phyloP scores from a whole-genome alignment of 2,329 filamentous ascomycete species.

The Thermothelomyces thermophilus region DNA sequence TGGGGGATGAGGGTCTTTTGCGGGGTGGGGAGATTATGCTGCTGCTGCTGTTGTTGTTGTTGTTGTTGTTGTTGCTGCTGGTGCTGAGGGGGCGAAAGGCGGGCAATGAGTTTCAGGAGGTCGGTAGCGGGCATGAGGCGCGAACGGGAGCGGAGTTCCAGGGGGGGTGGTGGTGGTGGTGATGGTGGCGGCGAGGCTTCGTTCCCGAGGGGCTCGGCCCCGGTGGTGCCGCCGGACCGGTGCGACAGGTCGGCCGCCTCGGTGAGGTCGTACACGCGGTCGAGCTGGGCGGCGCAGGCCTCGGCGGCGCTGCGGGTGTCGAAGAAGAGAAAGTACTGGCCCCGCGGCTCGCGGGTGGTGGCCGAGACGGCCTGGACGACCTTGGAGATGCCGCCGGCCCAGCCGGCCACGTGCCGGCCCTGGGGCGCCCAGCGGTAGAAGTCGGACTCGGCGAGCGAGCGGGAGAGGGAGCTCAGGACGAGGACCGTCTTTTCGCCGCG shows the following conservation, averaged over 20 bases:
- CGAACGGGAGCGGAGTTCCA: not conserved
- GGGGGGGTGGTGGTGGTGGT: not conserved
- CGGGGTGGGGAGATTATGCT: too few species aligned
- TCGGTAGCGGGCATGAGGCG: constrained; percentile 24
- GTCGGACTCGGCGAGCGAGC: constrained; percentile 57
- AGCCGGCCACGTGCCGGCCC: constrained; percentile 59
- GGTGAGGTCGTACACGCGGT: not conserved
- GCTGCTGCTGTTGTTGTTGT: too few species aligned
- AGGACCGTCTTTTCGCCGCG: constrained; percentile 33
- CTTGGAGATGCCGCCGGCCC: constrained; percentile 57
- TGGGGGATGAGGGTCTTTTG: not conserved
- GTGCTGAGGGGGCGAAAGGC: too few species aligned
- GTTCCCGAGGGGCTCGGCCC: not conserved
- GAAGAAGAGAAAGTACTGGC: constrained; percentile 66
- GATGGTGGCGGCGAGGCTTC: too few species aligned
- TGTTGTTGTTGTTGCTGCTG: too few species aligned
- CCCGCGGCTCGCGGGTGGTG: constrained; percentile 54
- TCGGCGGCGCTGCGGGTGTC: constrained; percentile 49
- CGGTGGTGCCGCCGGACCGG: not conserved
- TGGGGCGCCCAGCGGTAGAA: constrained; percentile 61
- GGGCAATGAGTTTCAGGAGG: not conserved
- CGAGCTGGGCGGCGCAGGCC: constrained; percentile 36
- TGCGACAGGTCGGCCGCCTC: constrained; percentile 22
- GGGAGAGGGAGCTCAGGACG: constrained; percentile 52
- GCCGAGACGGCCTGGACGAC: constrained; percentile 60